Evolutionary conservation across 495 filamentous ascomycete species (phyloP).

Genomic region (Hypoxylon lienhwacheense): DNA sequence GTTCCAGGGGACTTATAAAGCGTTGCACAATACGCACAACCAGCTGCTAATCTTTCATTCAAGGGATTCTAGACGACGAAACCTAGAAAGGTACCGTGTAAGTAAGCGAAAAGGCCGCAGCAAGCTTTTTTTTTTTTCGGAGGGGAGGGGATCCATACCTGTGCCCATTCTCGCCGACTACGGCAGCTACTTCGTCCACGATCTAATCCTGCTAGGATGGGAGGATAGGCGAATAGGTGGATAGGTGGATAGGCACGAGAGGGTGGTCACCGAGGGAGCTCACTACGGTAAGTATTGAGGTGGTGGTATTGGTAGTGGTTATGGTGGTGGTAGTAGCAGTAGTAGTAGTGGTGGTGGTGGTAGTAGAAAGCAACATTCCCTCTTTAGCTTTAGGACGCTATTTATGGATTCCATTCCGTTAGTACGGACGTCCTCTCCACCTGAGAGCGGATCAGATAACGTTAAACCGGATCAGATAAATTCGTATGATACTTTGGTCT

Average conservation of each 20-base stretch:
- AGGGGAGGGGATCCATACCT: slow-evolving; percentile 28
- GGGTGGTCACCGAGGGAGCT: slow-evolving; percentile 14
- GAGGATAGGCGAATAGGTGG: too few relatives aligned
- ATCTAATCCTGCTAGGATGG: too few relatives aligned
- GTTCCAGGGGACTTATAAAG: slow-evolving; percentile 13
- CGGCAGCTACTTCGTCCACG: slow-evolving; percentile 23
- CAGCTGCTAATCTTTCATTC: slow-evolving; percentile 15
- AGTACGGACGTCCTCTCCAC: slow-evolving; percentile 27
- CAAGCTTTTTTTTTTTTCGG: slow-evolving; percentile 25
- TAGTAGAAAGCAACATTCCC: slow-evolving; percentile 35
- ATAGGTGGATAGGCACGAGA: slow-evolving; percentile 15
- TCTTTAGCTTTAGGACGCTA: slow-evolving; percentile 25
- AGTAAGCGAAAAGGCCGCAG: slow-evolving; percentile 16
- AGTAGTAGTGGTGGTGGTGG: too few relatives aligned
- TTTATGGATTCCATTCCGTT: slow-evolving; percentile 4
- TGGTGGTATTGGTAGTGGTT: too few relatives aligned
- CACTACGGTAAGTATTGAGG: too few relatives aligned
- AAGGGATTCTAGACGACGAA: slow-evolving; percentile 12
- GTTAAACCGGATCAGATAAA: slow-evolving; percentile 41
- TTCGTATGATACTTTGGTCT: slow-evolving; percentile 23
- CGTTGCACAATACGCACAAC: slow-evolving; percentile 13
- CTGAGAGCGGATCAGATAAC: slow-evolving; percentile 38
- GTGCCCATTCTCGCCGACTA: slow-evolving; percentile 36
- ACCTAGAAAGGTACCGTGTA: slow-evolving; percentile 14
- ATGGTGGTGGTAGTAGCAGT: too few relatives aligned